Base-by-base conservation (phyloP, 306 rosid species). In the Acmispon strigosus region DNA sequence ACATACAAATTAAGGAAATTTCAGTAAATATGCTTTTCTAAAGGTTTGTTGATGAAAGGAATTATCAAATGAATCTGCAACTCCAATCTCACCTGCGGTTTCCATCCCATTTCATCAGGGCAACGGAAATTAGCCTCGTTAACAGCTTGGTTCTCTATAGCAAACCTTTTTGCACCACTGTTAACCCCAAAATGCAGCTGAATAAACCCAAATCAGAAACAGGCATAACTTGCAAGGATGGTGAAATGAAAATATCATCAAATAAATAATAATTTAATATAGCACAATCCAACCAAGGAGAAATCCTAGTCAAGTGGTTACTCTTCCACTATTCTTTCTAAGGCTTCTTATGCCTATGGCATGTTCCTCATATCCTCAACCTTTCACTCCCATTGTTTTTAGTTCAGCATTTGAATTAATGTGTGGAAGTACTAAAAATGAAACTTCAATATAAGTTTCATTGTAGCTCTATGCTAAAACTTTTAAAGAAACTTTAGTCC, bases 71-170 rank as follows among this genome's bases (percentile, higher is more conserved):
- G 57, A 29, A 62, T 71, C 24, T 27, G 54, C 0, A 20, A 19
- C 16, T 70, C 64, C 47, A 42, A 42, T 42, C 47, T 42, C 13
- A 90, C 97, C 97, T 87, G 95, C 34, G 99, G 99, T 75, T 94
- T 91, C 99, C 99, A 90, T 75, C 97, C 97, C 92, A 89, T 52
- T 79, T 94, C 97, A 83, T 94, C 99, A 39, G 96, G 99, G 83
- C 97, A 91, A 53, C 99, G 95, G 64, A 91, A 91, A 44, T 96
- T 89, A 54, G 99, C 97, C 65, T 94, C 99, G 50, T 94, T 94
- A 72, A 87, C 85, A 57, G 99, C 99, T 83, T 86, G 99, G 13
- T 76, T 89, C 89, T 94, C 99, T 43, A 94, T 53, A 12, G 97
- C 99, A 75, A 91, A 89, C 81, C 88, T 83, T 58, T 95, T 80